These are phyloP conservation scores for Exophiala calicioides DNA, from an alignment of 2,329 filamentous ascomycete genomes.

Conservation along the genomic window DNA sequence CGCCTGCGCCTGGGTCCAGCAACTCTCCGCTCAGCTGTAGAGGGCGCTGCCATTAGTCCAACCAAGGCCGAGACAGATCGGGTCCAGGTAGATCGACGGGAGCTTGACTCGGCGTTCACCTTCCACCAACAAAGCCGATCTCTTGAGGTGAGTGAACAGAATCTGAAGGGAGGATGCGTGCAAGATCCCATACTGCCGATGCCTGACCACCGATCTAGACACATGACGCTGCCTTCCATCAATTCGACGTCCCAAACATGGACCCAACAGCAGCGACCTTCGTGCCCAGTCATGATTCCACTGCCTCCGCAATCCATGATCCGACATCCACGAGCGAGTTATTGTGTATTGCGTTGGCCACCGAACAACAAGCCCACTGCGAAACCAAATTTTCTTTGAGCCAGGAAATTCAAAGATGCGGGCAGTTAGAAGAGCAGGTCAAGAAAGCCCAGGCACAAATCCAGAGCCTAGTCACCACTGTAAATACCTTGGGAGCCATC, in stretches of 20 bases:
- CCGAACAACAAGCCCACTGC: conserved; percentile 29
- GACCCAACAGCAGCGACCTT: conserved; percentile 17
- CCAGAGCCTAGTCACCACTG: conserved; percentile 18
- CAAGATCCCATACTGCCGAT: neutral
- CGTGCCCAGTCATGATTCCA: neutral
- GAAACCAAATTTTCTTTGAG: conserved; percentile 19
- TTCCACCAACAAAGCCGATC: neutral
- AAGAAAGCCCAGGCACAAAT: conserved; percentile 16
- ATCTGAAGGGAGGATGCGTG: neutral
- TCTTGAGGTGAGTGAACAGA: conserved; percentile 13
- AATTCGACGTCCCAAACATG: conserved; percentile 7
- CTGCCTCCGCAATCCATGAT: conserved; percentile 7
- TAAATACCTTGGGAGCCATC: conserved; percentile 26
- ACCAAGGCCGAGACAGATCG: conserved; percentile 14
- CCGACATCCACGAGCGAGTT: conserved; percentile 13
- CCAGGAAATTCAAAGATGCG: conserved; percentile 13
- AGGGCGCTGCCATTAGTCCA: conserved; percentile 21
- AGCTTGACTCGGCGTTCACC: conserved; percentile 1
- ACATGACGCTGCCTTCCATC: conserved; percentile 1
- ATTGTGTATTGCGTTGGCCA: conserved; percentile 22
- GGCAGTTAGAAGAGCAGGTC: conserved; percentile 17
- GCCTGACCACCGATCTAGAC: conserved; percentile 11
- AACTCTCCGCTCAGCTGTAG: conserved; percentile 26
- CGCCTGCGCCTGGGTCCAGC: conserved; percentile 27
- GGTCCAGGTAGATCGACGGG: neutral